Evolutionary conservation across 495 filamentous ascomycete genomes (phyloP), one percentile per base, ranked within the genome.

Genomic region (Thozetella sp.): DNA sequence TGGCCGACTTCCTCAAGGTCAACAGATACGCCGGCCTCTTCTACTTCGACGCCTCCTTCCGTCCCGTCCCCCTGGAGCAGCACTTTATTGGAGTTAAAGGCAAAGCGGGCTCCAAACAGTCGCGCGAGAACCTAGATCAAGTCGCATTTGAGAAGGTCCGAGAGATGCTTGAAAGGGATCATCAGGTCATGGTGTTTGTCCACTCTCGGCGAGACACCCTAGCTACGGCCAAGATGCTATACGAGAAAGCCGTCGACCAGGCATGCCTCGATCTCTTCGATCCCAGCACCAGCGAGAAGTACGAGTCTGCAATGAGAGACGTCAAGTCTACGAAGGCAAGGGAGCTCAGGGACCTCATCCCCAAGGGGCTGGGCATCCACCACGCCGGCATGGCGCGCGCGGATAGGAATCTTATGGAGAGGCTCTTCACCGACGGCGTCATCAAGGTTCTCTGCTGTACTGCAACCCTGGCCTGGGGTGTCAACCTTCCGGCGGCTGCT

Each of bases 121-220:
- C 90, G 13, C 84, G 90, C 46, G 96, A 97, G 26, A 97, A 97
- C 58, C 75, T 99, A 55, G 95, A 99, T 66, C 76, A 76, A 25
- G 87, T 89, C 13, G 85, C 92, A 0, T 98, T 92, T 70, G 93
- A 97, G 60, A 99, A 99, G 72, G 94, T 97, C n/a, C 88, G 86
- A 57, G 90, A 90, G 46, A 97, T 97, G 95, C 79, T 98, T 11
- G 84, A 90, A 65, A 76, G 79, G 56, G 92, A 89, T 11, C 93
- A 99, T 63, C 95, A 99, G 67, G 85, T 98, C 54, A 99, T 99
- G 95, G 93, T 99, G 0, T 99, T 99, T 73, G 95, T 99, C 2
- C 95, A 99, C 70, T 96, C 93, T 2, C 85, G 95, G 22, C 95
- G 96, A 71, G 96, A 99, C 66, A 99, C 95, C 0, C 83, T 96